Percentiles rank a stretch among this genome's conserved stretches.
Conservation (phyloP, 805 yeast genomes). For the Candida maris region DNA sequence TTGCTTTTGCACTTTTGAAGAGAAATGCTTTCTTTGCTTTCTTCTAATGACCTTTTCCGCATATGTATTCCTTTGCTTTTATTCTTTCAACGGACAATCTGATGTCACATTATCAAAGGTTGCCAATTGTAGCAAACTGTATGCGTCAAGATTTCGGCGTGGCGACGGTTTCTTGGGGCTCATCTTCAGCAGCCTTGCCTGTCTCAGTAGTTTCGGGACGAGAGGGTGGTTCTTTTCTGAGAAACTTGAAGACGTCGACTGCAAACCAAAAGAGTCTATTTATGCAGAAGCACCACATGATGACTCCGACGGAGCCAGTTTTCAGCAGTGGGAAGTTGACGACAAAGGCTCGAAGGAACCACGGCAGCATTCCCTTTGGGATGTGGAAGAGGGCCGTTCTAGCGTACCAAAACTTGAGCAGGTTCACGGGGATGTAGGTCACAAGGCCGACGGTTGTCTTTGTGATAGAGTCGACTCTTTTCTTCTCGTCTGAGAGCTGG, state of each 20-base stretch:
- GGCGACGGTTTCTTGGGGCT: too few relatives aligned
- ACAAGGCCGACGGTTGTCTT: slow-evolving; percentile 33
- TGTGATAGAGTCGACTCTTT: slow-evolving; percentile 33
- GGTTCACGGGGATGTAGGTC: slow-evolving; percentile 47
- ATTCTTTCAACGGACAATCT: too few relatives aligned
- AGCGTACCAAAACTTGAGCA: slow-evolving; percentile 50
- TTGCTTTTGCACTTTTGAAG: neutral
- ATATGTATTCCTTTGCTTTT: too few relatives aligned
- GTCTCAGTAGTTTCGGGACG: too few relatives aligned
- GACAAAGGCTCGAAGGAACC: slow-evolving; percentile 43
- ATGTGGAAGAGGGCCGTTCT: slow-evolving; percentile 54
- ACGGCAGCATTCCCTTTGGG: slow-evolving; percentile 57
- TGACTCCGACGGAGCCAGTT: slow-evolving; percentile 57
- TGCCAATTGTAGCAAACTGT: too few relatives aligned
- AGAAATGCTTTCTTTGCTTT: too few relatives aligned
- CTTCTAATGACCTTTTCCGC: too few relatives aligned
- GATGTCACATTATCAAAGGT: too few relatives aligned
- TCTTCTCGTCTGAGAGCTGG: slow-evolving; percentile 35
- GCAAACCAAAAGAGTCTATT: slow-evolving; percentile 23
- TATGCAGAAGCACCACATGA: slow-evolving; percentile 49
- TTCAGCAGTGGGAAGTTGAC: slow-evolving; percentile 65
- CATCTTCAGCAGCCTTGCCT: too few relatives aligned
- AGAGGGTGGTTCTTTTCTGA: neutral
- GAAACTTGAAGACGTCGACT: slow-evolving; percentile 18
- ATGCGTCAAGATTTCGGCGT: too few relatives aligned